Evolutionary conservation across 2,329 filamentous ascomycete species (phyloP).

Genomic region (Fusarium chlamydosporum): DNA sequence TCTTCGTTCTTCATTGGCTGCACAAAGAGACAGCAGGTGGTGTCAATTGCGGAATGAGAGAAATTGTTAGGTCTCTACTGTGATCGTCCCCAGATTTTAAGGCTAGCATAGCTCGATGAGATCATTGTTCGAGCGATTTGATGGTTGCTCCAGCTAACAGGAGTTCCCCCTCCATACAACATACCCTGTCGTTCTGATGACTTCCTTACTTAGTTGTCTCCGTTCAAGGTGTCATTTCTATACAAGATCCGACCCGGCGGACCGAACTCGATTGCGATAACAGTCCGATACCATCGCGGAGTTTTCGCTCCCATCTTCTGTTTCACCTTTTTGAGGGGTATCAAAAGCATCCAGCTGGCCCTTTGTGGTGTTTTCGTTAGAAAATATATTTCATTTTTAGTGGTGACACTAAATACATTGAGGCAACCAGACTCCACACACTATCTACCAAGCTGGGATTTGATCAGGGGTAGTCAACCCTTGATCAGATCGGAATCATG

Average conservation of each 20-base stretch:
- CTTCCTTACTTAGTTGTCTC: constrained; percentile 6
- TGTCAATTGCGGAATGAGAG: constrained; percentile 20
- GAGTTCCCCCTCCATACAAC: constrained; percentile 6
- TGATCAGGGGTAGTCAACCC: constrained; percentile 32
- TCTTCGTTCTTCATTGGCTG: constrained; percentile 33
- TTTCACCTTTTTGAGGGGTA: neutral
- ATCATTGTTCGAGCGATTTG: constrained; percentile 42
- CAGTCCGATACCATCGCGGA: neutral
- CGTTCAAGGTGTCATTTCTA: constrained; percentile 13
- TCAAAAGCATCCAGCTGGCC: neutral
- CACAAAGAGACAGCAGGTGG: constrained; percentile 9
- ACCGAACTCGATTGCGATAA: constrained; percentile 2
- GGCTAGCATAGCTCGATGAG: constrained; percentile 44
- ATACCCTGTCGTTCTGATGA: constrained; percentile 33
- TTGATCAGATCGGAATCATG: constrained; percentile 45
- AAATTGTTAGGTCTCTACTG: constrained; percentile 23
- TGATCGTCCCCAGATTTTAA: constrained; percentile 46
- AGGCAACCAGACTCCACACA: constrained; percentile 18
- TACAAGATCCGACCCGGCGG: constrained; percentile 17
- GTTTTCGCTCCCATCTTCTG: constrained; percentile 1
- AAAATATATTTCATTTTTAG: neutral
- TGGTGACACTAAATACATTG: constrained; percentile 16
- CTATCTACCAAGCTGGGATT: neutral
- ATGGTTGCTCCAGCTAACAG: neutral
- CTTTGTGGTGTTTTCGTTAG: neutral